Conservation (phyloP, 495 filamentous ascomycete species). For the Neurospora sp. region DNA sequence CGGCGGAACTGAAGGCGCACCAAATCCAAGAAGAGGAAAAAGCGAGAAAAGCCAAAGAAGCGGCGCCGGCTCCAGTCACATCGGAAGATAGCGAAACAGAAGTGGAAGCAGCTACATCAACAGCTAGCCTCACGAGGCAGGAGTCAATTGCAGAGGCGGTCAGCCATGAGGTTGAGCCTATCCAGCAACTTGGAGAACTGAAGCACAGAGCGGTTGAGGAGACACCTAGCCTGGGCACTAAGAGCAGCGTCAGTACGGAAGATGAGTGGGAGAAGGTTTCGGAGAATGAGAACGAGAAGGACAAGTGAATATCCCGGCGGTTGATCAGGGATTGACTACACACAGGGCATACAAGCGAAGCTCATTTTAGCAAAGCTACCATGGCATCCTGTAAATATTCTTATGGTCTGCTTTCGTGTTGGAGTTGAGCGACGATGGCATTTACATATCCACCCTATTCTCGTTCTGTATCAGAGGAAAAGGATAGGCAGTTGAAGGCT, state of each 20-base stretch:
- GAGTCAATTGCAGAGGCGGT: constrained; percentile 10
- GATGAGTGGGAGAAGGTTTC: constrained; percentile 52
- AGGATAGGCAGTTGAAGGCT: background rate
- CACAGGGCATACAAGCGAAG: background rate
- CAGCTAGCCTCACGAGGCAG: constrained; percentile 15
- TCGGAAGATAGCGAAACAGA: constrained; percentile 41
- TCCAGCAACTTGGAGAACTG: constrained; percentile 27
- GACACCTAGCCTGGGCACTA: constrained; percentile 21
- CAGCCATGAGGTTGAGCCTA: constrained; percentile 29
- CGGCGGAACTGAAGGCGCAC: constrained; percentile 59
- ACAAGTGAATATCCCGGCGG: constrained; percentile 19
- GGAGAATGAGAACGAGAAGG: constrained; percentile 47
- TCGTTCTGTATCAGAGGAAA: background rate
- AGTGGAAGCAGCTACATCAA: constrained; percentile 31
- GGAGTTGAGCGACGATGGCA: background rate
- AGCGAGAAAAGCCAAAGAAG: constrained; percentile 29
- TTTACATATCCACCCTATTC: background rate
- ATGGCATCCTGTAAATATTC: background rate
- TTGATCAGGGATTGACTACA: background rate
- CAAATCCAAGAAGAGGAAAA: constrained; percentile 55
- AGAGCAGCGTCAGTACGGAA: constrained; percentile 43
- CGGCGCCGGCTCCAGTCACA: constrained; percentile 11
- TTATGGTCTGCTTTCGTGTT: background rate
- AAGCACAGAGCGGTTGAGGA: constrained; percentile 24
- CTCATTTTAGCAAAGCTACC: background rate